These are phyloP conservation scores for Cenococcum geophilum DNA, from an alignment of 495 filamentous ascomycete species.

Conservation along the genomic window DNA sequence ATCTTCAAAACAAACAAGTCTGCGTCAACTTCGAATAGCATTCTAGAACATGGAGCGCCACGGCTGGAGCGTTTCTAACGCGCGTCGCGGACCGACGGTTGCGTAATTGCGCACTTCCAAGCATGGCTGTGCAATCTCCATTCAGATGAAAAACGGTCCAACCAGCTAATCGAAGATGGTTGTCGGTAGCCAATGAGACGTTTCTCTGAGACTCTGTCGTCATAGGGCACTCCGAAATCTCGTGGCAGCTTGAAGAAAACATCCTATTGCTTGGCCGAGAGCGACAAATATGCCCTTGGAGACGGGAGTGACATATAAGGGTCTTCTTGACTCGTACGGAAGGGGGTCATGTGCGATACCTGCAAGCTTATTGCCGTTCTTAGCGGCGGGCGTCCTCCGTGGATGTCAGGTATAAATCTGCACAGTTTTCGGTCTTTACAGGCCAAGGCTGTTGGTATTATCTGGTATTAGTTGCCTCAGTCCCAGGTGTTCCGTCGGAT, in stretches of 20 bases:
- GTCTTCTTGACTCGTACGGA: background rate
- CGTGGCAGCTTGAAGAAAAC: background rate
- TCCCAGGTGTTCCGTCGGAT: background rate
- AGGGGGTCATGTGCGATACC: constrained; percentile 3
- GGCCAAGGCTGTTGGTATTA: background rate
- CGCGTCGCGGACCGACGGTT: background rate
- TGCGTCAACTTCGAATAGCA: no score
- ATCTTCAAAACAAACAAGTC: no score
- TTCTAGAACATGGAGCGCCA: no score
- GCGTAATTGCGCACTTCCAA: background rate
- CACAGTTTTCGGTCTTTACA: background rate
- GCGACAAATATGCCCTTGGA: background rate
- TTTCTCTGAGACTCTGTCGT: background rate
- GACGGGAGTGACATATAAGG: background rate
- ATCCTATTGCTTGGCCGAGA: constrained; percentile 1
- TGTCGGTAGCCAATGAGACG: constrained; percentile 4
- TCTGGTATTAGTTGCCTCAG: background rate
- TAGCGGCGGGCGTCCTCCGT: background rate
- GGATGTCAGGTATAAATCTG: background rate
- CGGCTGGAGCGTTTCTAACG: no score
- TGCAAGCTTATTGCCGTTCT: background rate
- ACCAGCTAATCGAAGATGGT: background rate
- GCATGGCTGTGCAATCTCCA: background rate
- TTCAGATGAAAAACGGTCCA: background rate
- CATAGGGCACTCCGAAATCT: background rate